These are phyloP conservation scores for Epichloe festucae DNA, from an alignment of 2,329 filamentous ascomycete genomes.

Conservation along the genomic window DNA sequence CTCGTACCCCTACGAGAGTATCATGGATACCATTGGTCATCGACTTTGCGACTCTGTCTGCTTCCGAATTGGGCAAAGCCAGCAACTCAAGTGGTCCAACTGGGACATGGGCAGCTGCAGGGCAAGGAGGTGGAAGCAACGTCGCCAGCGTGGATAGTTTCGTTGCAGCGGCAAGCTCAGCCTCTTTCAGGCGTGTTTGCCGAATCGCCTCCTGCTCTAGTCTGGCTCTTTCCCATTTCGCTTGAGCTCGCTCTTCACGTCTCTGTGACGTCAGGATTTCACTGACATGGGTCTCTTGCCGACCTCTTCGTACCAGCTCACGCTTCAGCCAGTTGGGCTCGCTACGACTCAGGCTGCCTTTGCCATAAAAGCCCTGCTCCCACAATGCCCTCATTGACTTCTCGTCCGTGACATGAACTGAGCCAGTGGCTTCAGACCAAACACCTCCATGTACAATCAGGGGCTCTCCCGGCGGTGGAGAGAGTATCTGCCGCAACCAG, in stretches of 20 bases:
- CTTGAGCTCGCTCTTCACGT: conserved; percentile 65
- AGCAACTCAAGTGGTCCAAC: conserved; percentile 34
- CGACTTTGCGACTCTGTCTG: background rate
- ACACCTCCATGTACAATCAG: conserved; percentile 54
- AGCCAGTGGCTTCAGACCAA: conserved; percentile 71
- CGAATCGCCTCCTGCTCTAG: conserved; percentile 76
- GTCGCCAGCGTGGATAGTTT: conserved; percentile 7
- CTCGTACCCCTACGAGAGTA: background rate
- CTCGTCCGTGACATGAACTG: conserved; percentile 70
- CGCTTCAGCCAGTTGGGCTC: conserved; percentile 86
- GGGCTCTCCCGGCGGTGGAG: conserved; percentile 52
- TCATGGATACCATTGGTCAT: background rate
- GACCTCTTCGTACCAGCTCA: conserved; percentile 60
- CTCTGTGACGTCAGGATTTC: conserved; percentile 69
- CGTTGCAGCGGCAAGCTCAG: conserved; percentile 15
- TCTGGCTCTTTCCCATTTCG: conserved; percentile 86
- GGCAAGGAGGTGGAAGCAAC: background rate
- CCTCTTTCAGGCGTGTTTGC: conserved; percentile 43
- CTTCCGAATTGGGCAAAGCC: conserved; percentile 4
- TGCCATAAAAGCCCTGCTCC: conserved; percentile 97
- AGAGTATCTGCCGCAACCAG: conserved; percentile 61
- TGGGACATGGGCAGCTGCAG: conserved; percentile 18
- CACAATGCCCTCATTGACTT: conserved; percentile 69
- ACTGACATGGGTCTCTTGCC: conserved; percentile 55
- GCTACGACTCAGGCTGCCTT: conserved; percentile 83